A percentile compares a stretch with the other conserved stretches of the same genome.
Evolutionary conservation across 2,329 filamentous ascomycete species (phyloP).

Genomic region (Fusarium coffeatum): DNA sequence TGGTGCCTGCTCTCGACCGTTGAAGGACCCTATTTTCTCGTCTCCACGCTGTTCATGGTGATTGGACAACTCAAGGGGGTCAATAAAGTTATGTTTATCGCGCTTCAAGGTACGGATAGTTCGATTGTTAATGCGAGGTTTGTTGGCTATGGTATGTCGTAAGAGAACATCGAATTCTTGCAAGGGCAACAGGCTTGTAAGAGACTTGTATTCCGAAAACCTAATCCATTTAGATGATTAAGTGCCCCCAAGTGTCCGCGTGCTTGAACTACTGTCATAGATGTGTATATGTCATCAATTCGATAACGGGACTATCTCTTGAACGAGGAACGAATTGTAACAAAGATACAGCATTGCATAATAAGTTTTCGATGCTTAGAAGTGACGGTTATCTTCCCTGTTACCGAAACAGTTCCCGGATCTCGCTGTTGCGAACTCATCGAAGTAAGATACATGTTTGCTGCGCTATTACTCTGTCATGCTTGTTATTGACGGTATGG

Average conservation of each 20-base stretch:
- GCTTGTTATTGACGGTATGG: constrained; percentile 37
- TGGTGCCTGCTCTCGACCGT: constrained; percentile 24
- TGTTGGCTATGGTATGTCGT: not conserved
- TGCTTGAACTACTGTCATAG: not conserved
- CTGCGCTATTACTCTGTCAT: constrained; percentile 37
- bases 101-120: not conserved
- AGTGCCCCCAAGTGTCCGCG: not conserved
- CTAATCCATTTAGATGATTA: not conserved
- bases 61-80: constrained; percentile 24
- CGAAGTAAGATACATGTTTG: constrained; percentile 33
- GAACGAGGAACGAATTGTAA: no score
- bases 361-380: not conserved
- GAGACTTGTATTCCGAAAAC: not conserved
- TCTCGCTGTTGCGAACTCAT: constrained; percentile 2
- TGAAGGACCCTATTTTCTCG: constrained; percentile 25
- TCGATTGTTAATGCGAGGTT: not conserved
- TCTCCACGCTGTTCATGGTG: constrained; percentile 25
- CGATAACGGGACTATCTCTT: not conserved
- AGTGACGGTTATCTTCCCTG: not conserved
- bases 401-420: not conserved
- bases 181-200: not conserved
- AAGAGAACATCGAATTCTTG: not conserved
- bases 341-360: not conserved
- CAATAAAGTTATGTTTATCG: not conserved
- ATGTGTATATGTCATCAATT: not conserved